Conservation (phyloP, 345 rosid species). For the Eucalyptus viminalis region DNA sequence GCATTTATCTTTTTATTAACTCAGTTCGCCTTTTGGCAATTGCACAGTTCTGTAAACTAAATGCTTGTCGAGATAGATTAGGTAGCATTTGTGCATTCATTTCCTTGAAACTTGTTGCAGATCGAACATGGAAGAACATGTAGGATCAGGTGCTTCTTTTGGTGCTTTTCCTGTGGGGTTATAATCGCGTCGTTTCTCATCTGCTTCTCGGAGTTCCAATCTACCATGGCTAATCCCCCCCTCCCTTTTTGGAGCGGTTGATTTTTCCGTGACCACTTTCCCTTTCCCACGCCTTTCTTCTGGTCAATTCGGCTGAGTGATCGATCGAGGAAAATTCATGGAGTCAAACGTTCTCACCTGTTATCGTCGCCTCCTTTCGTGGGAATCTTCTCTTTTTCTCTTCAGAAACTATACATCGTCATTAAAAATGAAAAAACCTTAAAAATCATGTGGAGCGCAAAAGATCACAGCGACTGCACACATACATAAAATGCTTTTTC, state of each 20-base stretch:
- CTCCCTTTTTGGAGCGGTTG: not conserved
- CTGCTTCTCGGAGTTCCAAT: not conserved
- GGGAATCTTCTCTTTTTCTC: not conserved
- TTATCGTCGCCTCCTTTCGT: not conserved
- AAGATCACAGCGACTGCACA: not conserved
- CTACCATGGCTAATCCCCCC: not conserved
- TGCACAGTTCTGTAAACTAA: not conserved
- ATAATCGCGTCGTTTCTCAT: not conserved
- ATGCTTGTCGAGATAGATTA: not conserved
- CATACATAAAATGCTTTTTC: not conserved
- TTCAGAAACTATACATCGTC: not conserved
- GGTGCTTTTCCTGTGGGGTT: not conserved
- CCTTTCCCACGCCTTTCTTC: not conserved
- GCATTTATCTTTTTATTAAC: not conserved
- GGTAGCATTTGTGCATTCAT: not conserved
- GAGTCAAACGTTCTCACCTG: not conserved
- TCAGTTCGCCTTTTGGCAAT: not conserved
- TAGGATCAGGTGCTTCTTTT: not conserved
- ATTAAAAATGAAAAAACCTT: not conserved
- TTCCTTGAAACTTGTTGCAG: not conserved
- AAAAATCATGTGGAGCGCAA: not conserved
- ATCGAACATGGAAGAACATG: not conserved
- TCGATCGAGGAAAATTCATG: not conserved
- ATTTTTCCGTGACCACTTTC: not conserved
- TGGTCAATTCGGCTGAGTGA: not conserved